Conservation (phyloP, 1,284 basidiomycete species). For the Trichosporon coremiiforme region DNA sequence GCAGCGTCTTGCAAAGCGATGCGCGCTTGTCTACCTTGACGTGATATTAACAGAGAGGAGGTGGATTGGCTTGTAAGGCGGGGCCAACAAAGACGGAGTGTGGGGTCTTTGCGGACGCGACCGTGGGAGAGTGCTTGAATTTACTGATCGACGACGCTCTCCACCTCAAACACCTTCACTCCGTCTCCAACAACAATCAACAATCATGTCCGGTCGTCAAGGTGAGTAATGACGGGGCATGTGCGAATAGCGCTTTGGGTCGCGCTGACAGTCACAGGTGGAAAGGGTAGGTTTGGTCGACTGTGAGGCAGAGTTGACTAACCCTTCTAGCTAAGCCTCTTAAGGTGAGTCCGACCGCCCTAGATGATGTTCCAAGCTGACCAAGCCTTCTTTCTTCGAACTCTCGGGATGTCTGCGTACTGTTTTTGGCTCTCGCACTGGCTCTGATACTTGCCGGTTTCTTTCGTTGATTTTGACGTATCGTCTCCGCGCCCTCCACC, state of each 20-base stretch:
- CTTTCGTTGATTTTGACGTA: neutral
- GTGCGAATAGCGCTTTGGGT: neutral
- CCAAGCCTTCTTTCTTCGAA: neutral
- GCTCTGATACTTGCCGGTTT: too few relatives aligned
- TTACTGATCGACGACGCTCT: constrained; percentile 13
- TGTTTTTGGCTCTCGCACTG: too few relatives aligned
- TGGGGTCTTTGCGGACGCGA: neutral
- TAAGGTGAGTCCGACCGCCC: constrained; percentile 29
- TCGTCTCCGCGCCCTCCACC: neutral
- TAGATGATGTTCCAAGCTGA: neutral
- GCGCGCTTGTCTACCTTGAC: too few relatives aligned
- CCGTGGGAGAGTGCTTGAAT: neutral
- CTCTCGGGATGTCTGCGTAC: too few relatives aligned
- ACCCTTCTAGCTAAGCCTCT: constrained; percentile 33
- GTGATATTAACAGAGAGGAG: too few relatives aligned
- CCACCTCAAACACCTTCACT: constrained; percentile 9
- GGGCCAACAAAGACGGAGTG: too few relatives aligned
- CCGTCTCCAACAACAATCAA: constrained; percentile 12
- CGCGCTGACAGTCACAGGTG: constrained; percentile 20
- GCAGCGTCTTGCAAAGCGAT: neutral
- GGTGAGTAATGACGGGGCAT: constrained; percentile 22
- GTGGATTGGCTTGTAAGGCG: too few relatives aligned
- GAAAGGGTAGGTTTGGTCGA: constrained; percentile 19
- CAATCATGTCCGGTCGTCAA: constrained; percentile 34
- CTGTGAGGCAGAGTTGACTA: neutral